Evolutionary conservation across 345 rosid species (phyloP), one percentile per base, ranked within the genome.

Genomic region (Ceriops decandra): DNA sequence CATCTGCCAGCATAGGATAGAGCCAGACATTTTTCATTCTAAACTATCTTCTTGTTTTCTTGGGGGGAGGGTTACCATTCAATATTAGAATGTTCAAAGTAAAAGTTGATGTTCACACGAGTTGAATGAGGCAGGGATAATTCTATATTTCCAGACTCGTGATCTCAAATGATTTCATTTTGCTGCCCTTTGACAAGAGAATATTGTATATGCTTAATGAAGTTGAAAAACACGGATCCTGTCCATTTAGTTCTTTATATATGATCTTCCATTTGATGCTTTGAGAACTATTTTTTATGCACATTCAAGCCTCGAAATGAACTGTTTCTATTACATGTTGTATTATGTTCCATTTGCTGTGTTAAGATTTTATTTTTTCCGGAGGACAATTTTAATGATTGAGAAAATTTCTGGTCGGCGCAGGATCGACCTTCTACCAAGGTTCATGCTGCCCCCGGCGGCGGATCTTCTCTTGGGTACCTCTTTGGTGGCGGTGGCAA

Each of bases 381-480:
- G 22, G 7, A 57, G 31, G 35, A 30, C 33, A 13, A 52, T 54
- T 36, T 27, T 15, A 22, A 24, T n/a, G 13, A 22, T 21, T 22
- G 4, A 52, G 52, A 15, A 6, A 28, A 1, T 53, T n/a, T 22
- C 31, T 71, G 42, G 24, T 52, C 24, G 51, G 38, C 20, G 31
- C 79, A 76, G 75, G 79, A 76, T 46, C 79, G 75, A 27, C 79
- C 75, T 32, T 71, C 79, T 61, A 76, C 79, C 52, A 76, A 76
- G 42, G 79, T 76, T 32, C 79, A 76, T 35, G 65, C 79, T 61
- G 79, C 75, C n/a, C 69, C 79, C 5, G 79, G 79, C 27, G 72
- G 75, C 32, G 79, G 79, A 71, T 76, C 79, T 71, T 76, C 75
- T 33, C 56, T 76, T 26, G 72, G 64, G 5, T 71, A 71, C 68